A percentile compares a stretch with the other conserved stretches of the same genome.
Conservation (phyloP, 768 basidiomycete genomes). For the Tephrocybe sp. region DNA sequence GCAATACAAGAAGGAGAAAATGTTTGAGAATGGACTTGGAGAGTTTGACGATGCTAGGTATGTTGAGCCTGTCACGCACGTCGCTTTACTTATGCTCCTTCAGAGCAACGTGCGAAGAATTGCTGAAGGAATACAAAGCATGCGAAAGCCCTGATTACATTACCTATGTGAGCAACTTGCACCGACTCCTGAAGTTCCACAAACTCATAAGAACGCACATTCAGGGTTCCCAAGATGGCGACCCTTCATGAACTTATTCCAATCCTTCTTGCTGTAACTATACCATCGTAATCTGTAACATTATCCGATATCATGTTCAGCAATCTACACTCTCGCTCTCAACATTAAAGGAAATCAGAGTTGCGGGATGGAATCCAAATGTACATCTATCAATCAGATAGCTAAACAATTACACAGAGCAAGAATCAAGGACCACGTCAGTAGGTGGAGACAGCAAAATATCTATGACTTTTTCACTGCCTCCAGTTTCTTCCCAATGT, state of each 20-base stretch:
- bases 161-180: conserved; percentile 45
- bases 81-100: background rate
- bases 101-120: conserved; percentile 83
- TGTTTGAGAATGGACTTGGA: conserved; percentile 91
- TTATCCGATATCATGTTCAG: background rate
- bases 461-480: conserved; percentile 69
- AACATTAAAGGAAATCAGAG: background rate
- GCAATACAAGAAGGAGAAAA: conserved; percentile 95
- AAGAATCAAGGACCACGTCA: conserved; percentile 25
- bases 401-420: conserved; percentile 26
- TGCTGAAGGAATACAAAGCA: conserved; percentile 93
- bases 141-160: conserved; percentile 97
- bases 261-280: background rate
- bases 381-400: conserved; percentile 13
- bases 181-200: no score
- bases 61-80: conserved; percentile 14
- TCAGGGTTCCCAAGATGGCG: conserved; percentile 28
- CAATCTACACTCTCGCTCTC: background rate
- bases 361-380: background rate
- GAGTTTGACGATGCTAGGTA: conserved; percentile 98
- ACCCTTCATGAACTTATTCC: conserved; percentile 15
- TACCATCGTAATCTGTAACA: background rate
- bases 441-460: conserved; percentile 28
- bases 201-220: background rate
- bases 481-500: conserved; percentile 88